phyloP scores from a whole-genome alignment of 2,329 filamentous ascomycete species.

The Seiridium cupressi region DNA sequence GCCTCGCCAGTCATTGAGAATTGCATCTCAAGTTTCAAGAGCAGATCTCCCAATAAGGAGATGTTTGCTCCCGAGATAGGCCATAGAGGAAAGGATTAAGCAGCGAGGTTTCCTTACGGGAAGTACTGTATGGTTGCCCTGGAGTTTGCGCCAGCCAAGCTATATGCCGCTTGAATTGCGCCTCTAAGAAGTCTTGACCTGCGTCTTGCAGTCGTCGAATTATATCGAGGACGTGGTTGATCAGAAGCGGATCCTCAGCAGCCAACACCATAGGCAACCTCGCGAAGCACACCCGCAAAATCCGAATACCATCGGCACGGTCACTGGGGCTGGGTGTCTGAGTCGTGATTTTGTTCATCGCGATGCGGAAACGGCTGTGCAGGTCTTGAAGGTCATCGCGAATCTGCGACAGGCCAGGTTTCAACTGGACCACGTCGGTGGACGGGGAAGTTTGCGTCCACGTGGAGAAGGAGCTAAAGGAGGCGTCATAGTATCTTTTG shows the following conservation, averaged over 20 bases:
- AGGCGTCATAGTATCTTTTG: background rate
- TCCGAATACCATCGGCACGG: background rate
- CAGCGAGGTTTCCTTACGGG: background rate
- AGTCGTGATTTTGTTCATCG: background rate
- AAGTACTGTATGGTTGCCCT: background rate
- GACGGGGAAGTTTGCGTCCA: background rate
- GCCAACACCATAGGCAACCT: background rate
- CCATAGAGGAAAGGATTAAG: no score
- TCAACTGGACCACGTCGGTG: background rate
- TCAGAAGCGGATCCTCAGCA: background rate
- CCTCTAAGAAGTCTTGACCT: background rate
- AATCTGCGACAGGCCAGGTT: background rate
- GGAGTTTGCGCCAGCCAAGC: background rate
- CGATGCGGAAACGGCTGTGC: background rate
- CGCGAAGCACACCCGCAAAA: background rate
- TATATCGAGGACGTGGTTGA: background rate
- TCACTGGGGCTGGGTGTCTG: background rate
- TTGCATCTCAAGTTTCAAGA: no score
- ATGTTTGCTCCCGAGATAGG: no score
- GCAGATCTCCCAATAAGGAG: no score
- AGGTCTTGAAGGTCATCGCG: background rate
- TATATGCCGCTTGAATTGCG: background rate
- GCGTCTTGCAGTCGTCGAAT: background rate
- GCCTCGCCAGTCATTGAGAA: no score
- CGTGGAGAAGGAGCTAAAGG: background rate